A percentile compares a stretch with the other conserved stretches of the same genome.
Evolutionary conservation across 2,329 filamentous ascomycete genomes (phyloP).

Genomic region (Aureobasidium subglaciale): DNA sequence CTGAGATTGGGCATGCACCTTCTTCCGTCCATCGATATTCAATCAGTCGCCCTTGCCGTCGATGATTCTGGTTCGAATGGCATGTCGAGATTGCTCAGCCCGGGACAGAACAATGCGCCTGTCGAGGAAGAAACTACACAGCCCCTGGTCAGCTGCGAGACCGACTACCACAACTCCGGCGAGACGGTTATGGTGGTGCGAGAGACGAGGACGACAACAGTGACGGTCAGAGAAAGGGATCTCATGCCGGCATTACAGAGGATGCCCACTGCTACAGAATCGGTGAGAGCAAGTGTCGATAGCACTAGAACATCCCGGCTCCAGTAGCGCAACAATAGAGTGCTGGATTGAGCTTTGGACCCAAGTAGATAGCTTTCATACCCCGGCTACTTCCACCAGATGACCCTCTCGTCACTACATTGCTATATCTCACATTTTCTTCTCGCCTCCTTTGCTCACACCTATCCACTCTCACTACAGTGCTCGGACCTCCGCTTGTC

Average conservation of each 20-base stretch:
- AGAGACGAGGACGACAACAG: slow-evolving; percentile 37
- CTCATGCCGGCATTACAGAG: neutral
- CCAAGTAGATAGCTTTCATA: neutral
- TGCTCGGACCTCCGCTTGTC: neutral
- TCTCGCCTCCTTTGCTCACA: neutral
- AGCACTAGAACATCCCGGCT: slow-evolving; percentile 1
- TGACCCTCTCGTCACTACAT: neutral
- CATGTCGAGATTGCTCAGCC: slow-evolving; percentile 22
- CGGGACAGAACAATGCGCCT: slow-evolving; percentile 22
- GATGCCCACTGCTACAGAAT: slow-evolving; percentile 1
- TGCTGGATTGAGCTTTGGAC: neutral
- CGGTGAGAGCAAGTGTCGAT: slow-evolving; percentile 5
- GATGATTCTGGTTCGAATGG: neutral
- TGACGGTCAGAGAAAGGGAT: slow-evolving; percentile 3
- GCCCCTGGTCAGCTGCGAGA: slow-evolving; percentile 55
- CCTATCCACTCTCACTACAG: neutral
- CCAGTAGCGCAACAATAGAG: neutral
- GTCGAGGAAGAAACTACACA: slow-evolving; percentile 20
- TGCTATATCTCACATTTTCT: neutral
- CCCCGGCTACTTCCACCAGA: too few species aligned
- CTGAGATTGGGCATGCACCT: slow-evolving; percentile 70
- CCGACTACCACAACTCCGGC: slow-evolving; percentile 70
- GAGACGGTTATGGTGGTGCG: slow-evolving; percentile 69
- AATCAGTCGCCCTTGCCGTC: slow-evolving; percentile 44
- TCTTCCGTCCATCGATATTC: slow-evolving; percentile 72